Evolutionary conservation across 2,329 filamentous ascomycete species (phyloP), one percentile per base, ranked within the genome.

Genomic region (Beauveria rudraprayagi): DNA sequence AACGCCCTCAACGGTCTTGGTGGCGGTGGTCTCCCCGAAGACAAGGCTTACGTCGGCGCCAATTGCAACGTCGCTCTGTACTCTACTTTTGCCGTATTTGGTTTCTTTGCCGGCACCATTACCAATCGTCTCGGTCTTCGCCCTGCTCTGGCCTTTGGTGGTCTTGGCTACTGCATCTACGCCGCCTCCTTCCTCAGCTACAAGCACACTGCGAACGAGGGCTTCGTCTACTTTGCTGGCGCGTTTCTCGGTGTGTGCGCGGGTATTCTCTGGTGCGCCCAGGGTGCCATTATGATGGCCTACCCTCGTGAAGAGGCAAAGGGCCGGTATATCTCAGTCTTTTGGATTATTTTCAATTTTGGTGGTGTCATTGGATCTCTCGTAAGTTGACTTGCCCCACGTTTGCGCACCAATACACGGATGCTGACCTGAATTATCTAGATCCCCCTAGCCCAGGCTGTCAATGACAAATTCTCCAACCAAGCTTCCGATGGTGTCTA

Each of bases 291-390:
- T 70, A 92, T 93, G 88, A 93, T 96, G 85, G 86, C 89, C 46
- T 96, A 96, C 72, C 92, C 92, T 1, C 79, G 83, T 22, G 92
- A 96, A 75, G 74, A 84, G 40, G 83, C 85, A 65, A 96, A 96
- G 80, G 92, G 92, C 50, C 86, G 87, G 63, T 96, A 92, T 73
- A 96, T 96, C 72, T 89, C 89, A 63, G 87, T 86, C 78, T 96
- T 96, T 77, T 96, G 92, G 92, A 86, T 92, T 72, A 95, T 97
- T 69, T 97, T 96, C 81, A 96, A 96, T 75, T 75, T 92, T 62
- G 92, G 92, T 67, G 92, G 87, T 68, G 92, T 96, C 63, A 91
- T 97, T 72, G 92, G 92, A 64, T 86, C 87, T 69, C 75, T 87
- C 68, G 76, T 80, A 70, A 67, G 76, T 70, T 60, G 16, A 52